These are phyloP conservation scores for Schoenoplectus triqueter DNA, from an alignment of 202 grass and related monocot species.

Conservation along the genomic window DNA sequence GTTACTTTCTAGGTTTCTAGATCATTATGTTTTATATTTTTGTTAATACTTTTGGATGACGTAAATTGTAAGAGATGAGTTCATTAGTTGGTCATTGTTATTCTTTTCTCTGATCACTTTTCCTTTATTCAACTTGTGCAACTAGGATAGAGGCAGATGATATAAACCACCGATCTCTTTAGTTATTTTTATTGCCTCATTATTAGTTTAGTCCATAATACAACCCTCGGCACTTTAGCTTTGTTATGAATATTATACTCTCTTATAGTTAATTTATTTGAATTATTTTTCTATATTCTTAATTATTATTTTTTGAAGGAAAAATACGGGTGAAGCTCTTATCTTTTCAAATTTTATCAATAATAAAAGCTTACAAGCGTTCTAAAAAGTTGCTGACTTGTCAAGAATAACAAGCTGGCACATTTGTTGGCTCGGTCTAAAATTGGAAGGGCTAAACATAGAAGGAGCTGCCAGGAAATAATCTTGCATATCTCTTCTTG, in stretches of 20 bases:
- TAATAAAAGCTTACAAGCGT: too few relatives aligned
- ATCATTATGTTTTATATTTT: conserved; percentile 22
- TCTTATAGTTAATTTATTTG: background rate
- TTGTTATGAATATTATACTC: conserved; percentile 12
- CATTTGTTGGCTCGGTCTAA: too few relatives aligned
- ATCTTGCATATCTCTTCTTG: too few relatives aligned
- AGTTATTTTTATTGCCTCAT: too few relatives aligned
- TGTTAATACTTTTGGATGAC: background rate
- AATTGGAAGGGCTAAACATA: too few relatives aligned
- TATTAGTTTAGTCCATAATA: too few relatives aligned
- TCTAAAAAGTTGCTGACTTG: too few relatives aligned
- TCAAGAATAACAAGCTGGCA: too few relatives aligned
- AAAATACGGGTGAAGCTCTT: too few relatives aligned
- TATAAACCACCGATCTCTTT: background rate
- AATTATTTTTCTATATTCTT: background rate
- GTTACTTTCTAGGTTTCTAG: conserved; percentile 23
- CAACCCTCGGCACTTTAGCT: background rate
- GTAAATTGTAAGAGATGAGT: conserved; percentile 27
- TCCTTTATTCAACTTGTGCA: conserved; percentile 19
- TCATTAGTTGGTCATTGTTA: conserved; percentile 7
- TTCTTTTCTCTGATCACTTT: conserved; percentile 26
- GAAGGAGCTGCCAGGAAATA: too few relatives aligned
- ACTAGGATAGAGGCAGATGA: conserved; percentile 17
- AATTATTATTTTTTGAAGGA: background rate
- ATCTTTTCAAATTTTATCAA: too few relatives aligned